phyloP scores from a whole-genome alignment of 768 basidiomycete genomes.

The Lactarius hengduanensis region DNA sequence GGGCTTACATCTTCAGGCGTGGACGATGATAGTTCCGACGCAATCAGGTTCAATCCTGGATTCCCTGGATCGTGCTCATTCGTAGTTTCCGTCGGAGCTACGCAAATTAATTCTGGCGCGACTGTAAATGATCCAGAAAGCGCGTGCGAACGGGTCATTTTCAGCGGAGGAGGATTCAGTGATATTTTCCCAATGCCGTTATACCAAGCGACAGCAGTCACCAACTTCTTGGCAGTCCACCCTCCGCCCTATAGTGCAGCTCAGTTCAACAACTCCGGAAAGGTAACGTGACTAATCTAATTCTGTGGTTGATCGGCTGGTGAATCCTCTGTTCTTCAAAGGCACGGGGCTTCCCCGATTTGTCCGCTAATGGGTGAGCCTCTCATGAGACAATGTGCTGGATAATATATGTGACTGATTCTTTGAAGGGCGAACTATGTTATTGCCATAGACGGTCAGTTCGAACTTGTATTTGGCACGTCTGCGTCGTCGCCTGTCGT shows the following conservation, averaged over 20 bases:
- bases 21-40: constrained; percentile 25
- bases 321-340: constrained; percentile 3
- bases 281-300: constrained; percentile 21
- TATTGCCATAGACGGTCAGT: constrained; percentile 36
- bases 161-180: constrained; percentile 44
- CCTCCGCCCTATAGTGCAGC: constrained; percentile 37
- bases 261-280: constrained; percentile 38
- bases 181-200: constrained; percentile 41
- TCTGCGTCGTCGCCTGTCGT: constrained; percentile 40
- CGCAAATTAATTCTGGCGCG: constrained; percentile 37
- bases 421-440: constrained; percentile 35
- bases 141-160: constrained; percentile 40
- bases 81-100: constrained; percentile 40
- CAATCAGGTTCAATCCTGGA: constrained; percentile 41
- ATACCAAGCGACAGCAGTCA: constrained; percentile 37
- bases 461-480: constrained; percentile 38
- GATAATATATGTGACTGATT: background rate
- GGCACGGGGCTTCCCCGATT: constrained; percentile 36
- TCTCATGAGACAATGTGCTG: background rate
- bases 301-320: background rate
- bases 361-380: constrained; percentile 38
- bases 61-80: constrained; percentile 48
- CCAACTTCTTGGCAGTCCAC: constrained; percentile 34
- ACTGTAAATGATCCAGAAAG: constrained; percentile 39
- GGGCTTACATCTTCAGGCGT: constrained; percentile 29